A percentile compares a stretch with the other conserved stretches of the same genome.
Conservation (phyloP, 805 yeast species). For the Wickerhamiella azyma region DNA sequence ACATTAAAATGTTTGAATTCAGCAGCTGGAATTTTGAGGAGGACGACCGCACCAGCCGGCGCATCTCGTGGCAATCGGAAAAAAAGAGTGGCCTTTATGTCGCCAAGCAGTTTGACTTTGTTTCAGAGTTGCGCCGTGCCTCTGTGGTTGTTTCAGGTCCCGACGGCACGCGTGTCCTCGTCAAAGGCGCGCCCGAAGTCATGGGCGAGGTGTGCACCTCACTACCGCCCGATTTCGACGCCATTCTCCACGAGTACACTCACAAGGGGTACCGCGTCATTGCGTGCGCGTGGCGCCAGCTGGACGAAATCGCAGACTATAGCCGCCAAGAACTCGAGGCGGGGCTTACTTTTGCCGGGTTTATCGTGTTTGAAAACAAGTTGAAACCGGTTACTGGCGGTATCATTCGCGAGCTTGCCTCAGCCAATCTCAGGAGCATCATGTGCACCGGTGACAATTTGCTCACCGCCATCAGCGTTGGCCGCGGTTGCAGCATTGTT, state of each 20-base stretch:
- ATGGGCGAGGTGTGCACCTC: slow-evolving; percentile 65
- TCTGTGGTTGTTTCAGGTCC: slow-evolving; percentile 46
- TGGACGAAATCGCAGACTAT: slow-evolving; percentile 43
- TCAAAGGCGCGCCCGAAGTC: slow-evolving; percentile 97
- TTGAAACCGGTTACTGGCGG: slow-evolving; percentile 54
- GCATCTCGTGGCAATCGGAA: slow-evolving; percentile 9
- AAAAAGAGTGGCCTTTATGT: slow-evolving; percentile 27
- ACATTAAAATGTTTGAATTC: slow-evolving; percentile 84
- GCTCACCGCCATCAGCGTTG: slow-evolving; percentile 88
- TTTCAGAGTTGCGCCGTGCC: slow-evolving; percentile 79
- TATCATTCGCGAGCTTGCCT: slow-evolving; percentile 44
- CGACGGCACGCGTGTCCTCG: slow-evolving; percentile 38
- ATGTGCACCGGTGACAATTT: slow-evolving; percentile 99
- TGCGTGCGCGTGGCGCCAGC: slow-evolving; percentile 76
- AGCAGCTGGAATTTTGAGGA: slow-evolving; percentile 68
- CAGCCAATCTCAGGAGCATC: slow-evolving; percentile 65
- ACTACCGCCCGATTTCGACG: slow-evolving; percentile 62
- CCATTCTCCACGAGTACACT: slow-evolving; percentile 67
- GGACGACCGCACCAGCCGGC: slow-evolving; percentile 28
- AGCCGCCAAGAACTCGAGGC: slow-evolving; percentile 55
- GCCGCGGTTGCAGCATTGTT: slow-evolving; percentile 65
- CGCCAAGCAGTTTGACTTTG: slow-evolving; percentile 59
- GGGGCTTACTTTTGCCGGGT: slow-evolving; percentile 65
- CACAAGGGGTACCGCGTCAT: slow-evolving; percentile 91
- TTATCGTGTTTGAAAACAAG: slow-evolving; percentile 84